Base-by-base conservation (phyloP, 73 alveolate genomes). In the Paramecium sexaurelia region DNA sequence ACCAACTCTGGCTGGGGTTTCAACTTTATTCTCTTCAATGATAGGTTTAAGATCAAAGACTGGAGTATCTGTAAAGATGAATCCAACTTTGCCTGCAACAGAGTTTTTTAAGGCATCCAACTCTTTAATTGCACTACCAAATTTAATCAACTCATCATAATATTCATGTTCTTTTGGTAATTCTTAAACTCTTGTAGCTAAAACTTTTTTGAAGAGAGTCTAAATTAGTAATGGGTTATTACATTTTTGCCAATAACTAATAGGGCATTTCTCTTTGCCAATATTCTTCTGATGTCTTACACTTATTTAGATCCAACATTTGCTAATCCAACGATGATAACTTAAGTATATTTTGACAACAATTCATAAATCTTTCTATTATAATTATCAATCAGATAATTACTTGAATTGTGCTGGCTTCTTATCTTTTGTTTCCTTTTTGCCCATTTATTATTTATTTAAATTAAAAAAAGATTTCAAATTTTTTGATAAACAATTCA, bases 1-100 rank as follows among this genome's bases (percentile, higher is more conserved):
- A 84, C 99, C 99, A 19, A 97, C 99, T 93, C 94, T 98, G 85
- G 99, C 99, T 85, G 98, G 98, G 91, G 99, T 98, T 92, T 97
- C 99, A 29, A 95, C 96, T 43, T 92, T 92, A 91, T 95, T 95
- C 39, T 92, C 90, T 33, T 93, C 97, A 33, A 98, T 94, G 55
- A 93, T 87, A 29, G 97, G 98, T 88, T 94, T 96, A 78, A 97
- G 90, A 37, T 97, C 99, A 57, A 96, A 92, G 92, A 96, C 93
- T 85, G 96, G 98, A 55, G 94, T 96, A 73, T 97, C 97, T 82
- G 99, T 92, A 97, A 98, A 98, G 93, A 98, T 96, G 75, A 96
- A 85, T 69, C 98, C 98, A 73, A 98, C 94, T 91, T 98, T 96
- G 55, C 97, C 97, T 75, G 75, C 39, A 22, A 78, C 73, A 8